These are phyloP conservation scores for Hymenoscyphus albidus DNA, from an alignment of 2,329 filamentous ascomycete genomes.

Conservation along the genomic window DNA sequence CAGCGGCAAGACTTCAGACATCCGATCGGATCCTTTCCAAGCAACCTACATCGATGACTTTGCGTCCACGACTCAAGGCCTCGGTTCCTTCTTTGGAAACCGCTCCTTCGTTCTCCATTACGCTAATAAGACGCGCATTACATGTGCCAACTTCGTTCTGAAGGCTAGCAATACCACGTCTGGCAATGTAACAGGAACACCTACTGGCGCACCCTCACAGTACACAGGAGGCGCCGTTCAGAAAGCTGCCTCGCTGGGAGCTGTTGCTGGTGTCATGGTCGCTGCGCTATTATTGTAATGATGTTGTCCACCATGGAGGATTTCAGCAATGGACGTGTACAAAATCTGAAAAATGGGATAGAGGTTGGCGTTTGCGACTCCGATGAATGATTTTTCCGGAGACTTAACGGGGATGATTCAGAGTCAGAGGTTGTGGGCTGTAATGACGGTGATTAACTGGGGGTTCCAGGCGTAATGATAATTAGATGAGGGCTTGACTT, in stretches of 20 bases:
- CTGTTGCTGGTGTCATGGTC: constrained; percentile 8
- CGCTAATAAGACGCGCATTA: constrained; percentile 59
- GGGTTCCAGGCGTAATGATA: background rate
- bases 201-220: constrained; percentile 1
- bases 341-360: background rate
- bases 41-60: constrained; percentile 54
- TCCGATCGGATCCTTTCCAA: constrained; percentile 48
- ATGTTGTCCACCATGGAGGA: background rate
- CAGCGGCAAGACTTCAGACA: constrained; percentile 67
- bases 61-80: constrained; percentile 49
- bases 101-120: constrained; percentile 62
- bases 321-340: background rate
- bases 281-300: constrained; percentile 11
- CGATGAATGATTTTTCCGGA: background rate
- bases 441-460: background rate
- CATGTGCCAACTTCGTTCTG: constrained; percentile 58
- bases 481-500: background rate
- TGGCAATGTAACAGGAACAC: background rate
- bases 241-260: background rate
- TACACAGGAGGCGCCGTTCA: constrained; percentile 5
- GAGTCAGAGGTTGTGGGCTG: background rate
- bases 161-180: background rate
- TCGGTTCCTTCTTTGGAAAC: constrained; percentile 60
- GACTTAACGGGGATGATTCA: background rate
- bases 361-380: background rate